Conservation (phyloP, 495 filamentous ascomycete species). For the Daldinia concentrica region DNA sequence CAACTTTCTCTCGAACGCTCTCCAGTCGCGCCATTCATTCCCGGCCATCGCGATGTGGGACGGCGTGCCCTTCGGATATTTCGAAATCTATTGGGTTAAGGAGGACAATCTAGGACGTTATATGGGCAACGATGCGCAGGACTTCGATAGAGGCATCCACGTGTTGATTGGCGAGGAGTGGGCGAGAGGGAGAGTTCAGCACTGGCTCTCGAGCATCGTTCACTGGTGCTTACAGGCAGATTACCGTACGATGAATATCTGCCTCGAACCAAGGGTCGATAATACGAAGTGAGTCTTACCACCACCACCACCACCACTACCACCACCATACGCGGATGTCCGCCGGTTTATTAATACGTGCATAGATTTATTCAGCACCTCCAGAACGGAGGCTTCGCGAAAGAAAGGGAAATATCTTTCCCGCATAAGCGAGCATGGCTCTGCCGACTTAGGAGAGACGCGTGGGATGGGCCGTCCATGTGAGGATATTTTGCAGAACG, state of each 20-base stretch:
- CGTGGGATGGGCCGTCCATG: constrained; percentile 81
- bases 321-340: neutral
- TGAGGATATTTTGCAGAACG: constrained; percentile 50
- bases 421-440: constrained; percentile 93
- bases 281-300: constrained; percentile 76
- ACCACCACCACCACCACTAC: neutral
- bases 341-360: constrained; percentile 19
- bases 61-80: constrained; percentile 94
- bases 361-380: constrained; percentile 81
- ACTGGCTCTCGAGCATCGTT: constrained; percentile 84
- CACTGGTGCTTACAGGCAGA: constrained; percentile 86
- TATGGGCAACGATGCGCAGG: constrained; percentile 66
- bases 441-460: constrained; percentile 82
- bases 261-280: constrained; percentile 91
- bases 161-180: constrained; percentile 92
- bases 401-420: constrained; percentile 87
- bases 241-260: constrained; percentile 79
- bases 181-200: constrained; percentile 79
- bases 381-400: constrained; percentile 79
- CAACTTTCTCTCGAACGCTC: constrained; percentile 68
- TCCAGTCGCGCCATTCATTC: constrained; percentile 79
- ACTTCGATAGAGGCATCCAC: constrained; percentile 91
- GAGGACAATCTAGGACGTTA: constrained; percentile 81
- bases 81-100: constrained; percentile 99
- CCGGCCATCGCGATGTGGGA: constrained; percentile 95